These are phyloP conservation scores for Kodamaea suecica DNA, from an alignment of 1,139 yeast genomes.

Conservation along the genomic window DNA sequence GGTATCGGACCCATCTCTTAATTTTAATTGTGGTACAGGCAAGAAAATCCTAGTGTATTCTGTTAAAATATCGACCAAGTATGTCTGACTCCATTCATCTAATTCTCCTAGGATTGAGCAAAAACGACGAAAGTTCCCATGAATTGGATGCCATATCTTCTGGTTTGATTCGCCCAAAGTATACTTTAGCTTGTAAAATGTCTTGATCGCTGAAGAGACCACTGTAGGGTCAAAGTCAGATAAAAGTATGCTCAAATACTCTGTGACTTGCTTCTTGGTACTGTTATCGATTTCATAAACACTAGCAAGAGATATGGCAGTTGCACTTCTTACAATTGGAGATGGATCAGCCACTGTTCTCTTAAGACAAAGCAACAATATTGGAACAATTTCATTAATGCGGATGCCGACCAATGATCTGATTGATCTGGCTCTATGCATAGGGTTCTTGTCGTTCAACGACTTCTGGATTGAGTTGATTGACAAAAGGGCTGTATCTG, in stretches of 20 bases:
- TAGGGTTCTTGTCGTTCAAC: constrained; percentile 65
- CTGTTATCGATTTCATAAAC: constrained; percentile 44
- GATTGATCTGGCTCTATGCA: constrained; percentile 68
- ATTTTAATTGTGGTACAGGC: constrained; percentile 45
- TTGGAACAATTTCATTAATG: constrained; percentile 77
- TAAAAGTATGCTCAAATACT: constrained; percentile 50
- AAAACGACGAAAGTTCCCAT: constrained; percentile 63
- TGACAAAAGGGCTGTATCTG: constrained; percentile 82
- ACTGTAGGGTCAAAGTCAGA: constrained; percentile 66
- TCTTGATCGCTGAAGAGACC: constrained; percentile 63
- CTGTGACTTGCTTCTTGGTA: constrained; percentile 39
- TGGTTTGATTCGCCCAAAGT: constrained; percentile 21
- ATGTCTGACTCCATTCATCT: constrained; percentile 76
- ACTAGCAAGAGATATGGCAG: constrained; percentile 75
- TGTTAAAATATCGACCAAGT: constrained; percentile 58
- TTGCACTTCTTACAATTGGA: constrained; percentile 73
- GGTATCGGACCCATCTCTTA: constrained; percentile 22
- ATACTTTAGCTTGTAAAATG: constrained; percentile 47
- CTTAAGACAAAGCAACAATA: constrained; percentile 69
- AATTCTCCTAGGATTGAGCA: constrained; percentile 53
- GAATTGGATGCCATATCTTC: constrained; percentile 62
- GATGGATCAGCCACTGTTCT: constrained; percentile 70
- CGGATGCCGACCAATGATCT: constrained; percentile 78
- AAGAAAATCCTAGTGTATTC: constrained; percentile 64
- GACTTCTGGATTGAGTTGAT: constrained; percentile 90